Evolutionary conservation across 352 stramenopile genomes (phyloP).

Genomic region (Phytophthora boehmeriae): DNA sequence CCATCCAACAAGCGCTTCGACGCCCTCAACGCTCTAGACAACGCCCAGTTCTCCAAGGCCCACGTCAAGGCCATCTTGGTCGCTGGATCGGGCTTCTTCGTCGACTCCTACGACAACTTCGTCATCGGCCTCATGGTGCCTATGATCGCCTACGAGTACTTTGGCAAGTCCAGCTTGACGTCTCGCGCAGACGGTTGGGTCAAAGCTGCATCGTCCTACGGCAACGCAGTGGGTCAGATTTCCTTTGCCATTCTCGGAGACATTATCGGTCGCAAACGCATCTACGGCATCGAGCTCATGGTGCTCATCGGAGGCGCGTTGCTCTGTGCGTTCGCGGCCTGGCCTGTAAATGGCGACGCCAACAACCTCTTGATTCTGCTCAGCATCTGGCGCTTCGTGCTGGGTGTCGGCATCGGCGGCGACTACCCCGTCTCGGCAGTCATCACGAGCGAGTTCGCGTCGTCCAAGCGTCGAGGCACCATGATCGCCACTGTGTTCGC

Average conservation of each 20-base stretch:
- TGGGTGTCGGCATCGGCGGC: constrained; percentile 58
- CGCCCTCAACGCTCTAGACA: constrained; percentile 42
- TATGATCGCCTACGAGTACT: constrained; percentile 64
- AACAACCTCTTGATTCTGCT: constrained; percentile 57
- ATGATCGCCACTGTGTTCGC: constrained; percentile 60
- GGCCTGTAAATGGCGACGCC: constrained; percentile 45
- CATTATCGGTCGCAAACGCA: constrained; percentile 51
- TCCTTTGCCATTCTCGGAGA: constrained; percentile 56
- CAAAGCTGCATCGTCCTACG: constrained; percentile 46
- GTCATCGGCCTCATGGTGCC: constrained; percentile 54
- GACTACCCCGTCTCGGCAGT: constrained; percentile 61
- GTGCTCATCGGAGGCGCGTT: constrained; percentile 46
- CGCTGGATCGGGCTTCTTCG: constrained; percentile 55
- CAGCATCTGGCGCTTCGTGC: constrained; percentile 56
- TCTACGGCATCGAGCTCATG: constrained; percentile 56
- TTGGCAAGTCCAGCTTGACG: constrained; percentile 38
- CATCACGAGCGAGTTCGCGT: constrained; percentile 59
- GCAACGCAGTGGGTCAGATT: constrained; percentile 50
- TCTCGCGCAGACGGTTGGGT: constrained; percentile 47
- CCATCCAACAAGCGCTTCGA: constrained; percentile 32
- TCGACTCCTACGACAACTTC: constrained; percentile 68
- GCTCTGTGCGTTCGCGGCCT: constrained; percentile 39
- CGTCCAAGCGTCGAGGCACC: constrained; percentile 43
- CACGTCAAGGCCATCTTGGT: constrained; percentile 56
- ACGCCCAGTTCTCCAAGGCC: constrained; percentile 54